Conservation (phyloP, 257 asterid species). For the Linderniella brevidens region DNA sequence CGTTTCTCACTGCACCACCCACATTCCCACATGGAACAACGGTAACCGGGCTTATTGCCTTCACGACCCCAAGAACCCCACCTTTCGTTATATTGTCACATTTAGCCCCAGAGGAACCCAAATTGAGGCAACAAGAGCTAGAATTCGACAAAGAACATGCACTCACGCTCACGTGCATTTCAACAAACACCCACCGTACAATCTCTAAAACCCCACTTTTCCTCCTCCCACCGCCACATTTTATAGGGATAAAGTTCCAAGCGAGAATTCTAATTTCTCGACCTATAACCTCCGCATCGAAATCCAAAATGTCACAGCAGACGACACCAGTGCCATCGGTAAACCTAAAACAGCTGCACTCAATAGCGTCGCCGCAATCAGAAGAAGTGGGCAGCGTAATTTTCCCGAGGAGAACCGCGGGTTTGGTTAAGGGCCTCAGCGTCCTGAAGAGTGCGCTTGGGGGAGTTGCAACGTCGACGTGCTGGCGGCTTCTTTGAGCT, state of each 20-base stretch:
- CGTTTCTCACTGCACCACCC: conserved; percentile 12
- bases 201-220: conserved; percentile 61
- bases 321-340: conserved; percentile 34
- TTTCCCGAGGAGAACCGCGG: conserved; percentile 38
- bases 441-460: conserved; percentile 17
- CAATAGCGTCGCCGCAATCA: conserved; percentile 1
- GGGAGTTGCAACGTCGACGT: conserved; percentile 9
- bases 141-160: conserved; percentile 14
- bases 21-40: conserved; percentile 35
- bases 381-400: conserved; percentile 30
- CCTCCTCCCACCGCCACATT: conserved; percentile 15
- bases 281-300: conserved; percentile 32
- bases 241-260: conserved; percentile 69
- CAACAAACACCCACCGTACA: conserved; percentile 39
- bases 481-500: conserved; percentile 7
- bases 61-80: conserved; percentile 33
- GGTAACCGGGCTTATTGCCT: conserved; percentile 51
- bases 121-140: conserved; percentile 19
- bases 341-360: conserved; percentile 49
- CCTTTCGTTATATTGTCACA: conserved; percentile 12
- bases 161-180: conserved; percentile 9
- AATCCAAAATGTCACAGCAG: conserved; percentile 62
- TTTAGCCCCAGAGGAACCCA: conserved; percentile 14
- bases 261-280: conserved; percentile 25
- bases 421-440: conserved; percentile 37